Evolutionary conservation across 179 eudicot species (phyloP).

Genomic region (Silene noctiflora): DNA sequence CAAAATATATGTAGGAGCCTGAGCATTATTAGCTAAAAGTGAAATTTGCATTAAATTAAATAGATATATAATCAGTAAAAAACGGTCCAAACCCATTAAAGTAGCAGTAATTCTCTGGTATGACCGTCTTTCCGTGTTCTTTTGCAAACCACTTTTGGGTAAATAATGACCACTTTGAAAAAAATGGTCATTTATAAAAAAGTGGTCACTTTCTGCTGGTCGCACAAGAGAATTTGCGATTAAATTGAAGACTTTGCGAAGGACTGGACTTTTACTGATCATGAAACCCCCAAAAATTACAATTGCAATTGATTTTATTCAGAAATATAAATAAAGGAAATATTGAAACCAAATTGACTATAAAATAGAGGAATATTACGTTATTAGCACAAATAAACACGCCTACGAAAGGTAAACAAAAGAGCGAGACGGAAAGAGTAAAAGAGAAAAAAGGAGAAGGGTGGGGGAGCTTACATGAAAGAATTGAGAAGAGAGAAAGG

Average conservation of each 20-base stretch:
- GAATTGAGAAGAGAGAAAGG: constrained; percentile 33
- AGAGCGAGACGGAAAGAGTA: neutral
- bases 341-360: neutral
- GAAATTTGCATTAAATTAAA: neutral
- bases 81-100: neutral
- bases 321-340: neutral
- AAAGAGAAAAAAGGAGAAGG: neutral
- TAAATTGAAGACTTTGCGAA: neutral
- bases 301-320: neutral
- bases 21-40: neutral
- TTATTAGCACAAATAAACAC: too few species aligned
- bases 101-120: too few species aligned
- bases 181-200: too few species aligned
- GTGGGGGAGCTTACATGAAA: constrained; percentile 40
- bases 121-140: too few species aligned
- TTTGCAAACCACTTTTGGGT: too few species aligned
- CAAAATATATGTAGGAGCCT: neutral
- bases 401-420: neutral
- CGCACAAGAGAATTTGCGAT: too few species aligned
- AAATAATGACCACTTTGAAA: too few species aligned
- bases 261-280: neutral
- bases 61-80: neutral
- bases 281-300: neutral
- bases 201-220: too few species aligned
- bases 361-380: neutral